A percentile compares a stretch with the other conserved stretches of the same genome.
phyloP scores from a whole-genome alignment of 768 basidiomycete genomes.

The Ephemerocybe angulata region DNA sequence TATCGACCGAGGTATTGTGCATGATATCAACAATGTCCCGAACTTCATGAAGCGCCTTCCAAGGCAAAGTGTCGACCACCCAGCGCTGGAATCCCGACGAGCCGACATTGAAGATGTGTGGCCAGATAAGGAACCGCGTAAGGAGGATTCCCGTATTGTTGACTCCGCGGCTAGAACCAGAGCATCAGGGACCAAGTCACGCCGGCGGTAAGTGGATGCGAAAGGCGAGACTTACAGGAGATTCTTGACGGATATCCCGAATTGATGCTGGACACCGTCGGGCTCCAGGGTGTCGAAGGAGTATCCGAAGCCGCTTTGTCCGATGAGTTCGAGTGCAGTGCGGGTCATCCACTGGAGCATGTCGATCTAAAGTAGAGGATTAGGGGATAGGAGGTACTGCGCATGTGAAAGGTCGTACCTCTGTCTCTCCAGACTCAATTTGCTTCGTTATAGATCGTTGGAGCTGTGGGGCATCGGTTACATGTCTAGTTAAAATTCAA shows the following conservation, averaged over 20 bases:
- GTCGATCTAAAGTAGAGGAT: constrained; percentile 9
- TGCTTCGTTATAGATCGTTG: constrained; percentile 6
- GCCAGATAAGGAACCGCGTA: constrained; percentile 9
- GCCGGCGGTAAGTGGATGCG: constrained; percentile 7
- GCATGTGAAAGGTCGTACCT: background rate
- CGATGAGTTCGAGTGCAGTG: constrained; percentile 29
- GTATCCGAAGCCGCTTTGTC: constrained; percentile 28
- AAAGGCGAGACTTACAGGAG: constrained; percentile 20
- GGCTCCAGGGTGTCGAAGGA: constrained; percentile 29
- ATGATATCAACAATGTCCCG: constrained; percentile 34
- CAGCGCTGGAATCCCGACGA: constrained; percentile 30
- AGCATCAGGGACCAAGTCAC: background rate
- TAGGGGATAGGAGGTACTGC: background rate
- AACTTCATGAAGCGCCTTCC: constrained; percentile 20
- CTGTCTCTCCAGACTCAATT: constrained; percentile 15
- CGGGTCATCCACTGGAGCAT: constrained; percentile 25
- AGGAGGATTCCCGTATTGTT: background rate
- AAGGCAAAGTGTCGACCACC: constrained; percentile 32
- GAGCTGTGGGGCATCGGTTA: constrained; percentile 20
- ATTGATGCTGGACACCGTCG: constrained; percentile 23
- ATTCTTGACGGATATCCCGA: constrained; percentile 24
- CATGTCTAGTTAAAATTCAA: background rate
- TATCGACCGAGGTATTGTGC: constrained; percentile 31
- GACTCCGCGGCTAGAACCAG: background rate
- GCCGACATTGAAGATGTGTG: constrained; percentile 20